phyloP scores from a whole-genome alignment of 1,284 basidiomycete genomes.

The Ceratobasidium theobromae region DNA sequence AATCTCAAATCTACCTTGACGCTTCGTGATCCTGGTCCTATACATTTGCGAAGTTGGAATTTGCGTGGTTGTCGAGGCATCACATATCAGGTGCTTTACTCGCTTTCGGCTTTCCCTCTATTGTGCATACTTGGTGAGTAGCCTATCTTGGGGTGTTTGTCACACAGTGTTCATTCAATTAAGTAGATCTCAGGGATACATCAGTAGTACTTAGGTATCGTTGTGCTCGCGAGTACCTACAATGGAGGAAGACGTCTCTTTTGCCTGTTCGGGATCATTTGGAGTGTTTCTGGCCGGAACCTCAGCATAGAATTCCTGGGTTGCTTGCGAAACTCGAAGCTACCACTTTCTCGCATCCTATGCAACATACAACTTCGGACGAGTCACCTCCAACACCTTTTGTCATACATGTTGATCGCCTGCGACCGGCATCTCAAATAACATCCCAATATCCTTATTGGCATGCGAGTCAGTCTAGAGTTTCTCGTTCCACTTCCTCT shows the following conservation, averaged over 20 bases:
- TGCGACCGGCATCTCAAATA: too few relatives aligned
- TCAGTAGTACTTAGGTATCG: neutral
- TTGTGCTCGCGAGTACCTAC: neutral
- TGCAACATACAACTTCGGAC: neutral
- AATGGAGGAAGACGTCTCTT: neutral
- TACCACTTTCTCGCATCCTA: neutral
- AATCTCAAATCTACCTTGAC: constrained; percentile 21
- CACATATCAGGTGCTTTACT: neutral
- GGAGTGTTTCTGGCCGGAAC: constrained; percentile 9
- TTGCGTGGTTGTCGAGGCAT: constrained; percentile 1
- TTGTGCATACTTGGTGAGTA: constrained; percentile 21
- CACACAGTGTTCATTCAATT: neutral
- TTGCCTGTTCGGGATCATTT: neutral
- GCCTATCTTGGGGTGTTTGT: neutral
- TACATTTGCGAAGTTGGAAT: constrained; percentile 17
- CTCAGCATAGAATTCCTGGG: constrained; percentile 1
- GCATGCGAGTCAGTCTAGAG: too few relatives aligned
- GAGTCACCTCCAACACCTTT: neutral
- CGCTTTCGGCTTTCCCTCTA: constrained; percentile 3
- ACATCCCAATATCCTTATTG: too few relatives aligned
- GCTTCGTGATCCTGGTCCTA: constrained; percentile 15
- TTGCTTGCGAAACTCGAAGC: neutral
- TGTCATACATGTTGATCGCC: constrained; percentile 17
- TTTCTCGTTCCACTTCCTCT: too few relatives aligned
- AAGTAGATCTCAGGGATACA: constrained; percentile 16